A percentile compares a stretch with the other conserved stretches of the same genome.
Conservation (phyloP, 2,329 filamentous ascomycete species). For the Fusarium sp. region DNA sequence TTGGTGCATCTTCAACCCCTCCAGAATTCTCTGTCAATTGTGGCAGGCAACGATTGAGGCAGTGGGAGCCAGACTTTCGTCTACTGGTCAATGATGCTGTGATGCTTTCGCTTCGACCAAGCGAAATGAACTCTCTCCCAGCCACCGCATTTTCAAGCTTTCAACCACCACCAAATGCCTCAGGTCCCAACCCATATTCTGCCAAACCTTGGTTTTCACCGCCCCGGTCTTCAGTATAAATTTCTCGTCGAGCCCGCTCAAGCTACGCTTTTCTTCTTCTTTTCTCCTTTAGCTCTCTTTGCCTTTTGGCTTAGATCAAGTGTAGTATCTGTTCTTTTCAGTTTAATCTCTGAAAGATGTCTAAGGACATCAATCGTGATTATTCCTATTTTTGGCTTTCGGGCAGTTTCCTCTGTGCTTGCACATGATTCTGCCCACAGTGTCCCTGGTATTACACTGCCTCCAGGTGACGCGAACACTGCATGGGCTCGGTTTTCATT, state of each 20-base stretch:
- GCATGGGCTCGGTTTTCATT: conserved; percentile 48
- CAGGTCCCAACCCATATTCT: background rate
- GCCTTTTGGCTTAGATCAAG: conserved; percentile 85
- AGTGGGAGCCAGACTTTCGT: background rate
- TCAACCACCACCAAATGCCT: background rate
- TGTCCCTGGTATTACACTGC: conserved; percentile 57
- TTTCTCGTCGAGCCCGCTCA: background rate
- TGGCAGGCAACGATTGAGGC: background rate
- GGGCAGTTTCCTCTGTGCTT: conserved; percentile 51
- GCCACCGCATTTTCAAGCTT: conserved; percentile 10
- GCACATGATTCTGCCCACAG: conserved; percentile 50
- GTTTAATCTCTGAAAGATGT: conserved; percentile 93
- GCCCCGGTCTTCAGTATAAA: conserved; percentile 5
- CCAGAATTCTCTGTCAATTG: background rate
- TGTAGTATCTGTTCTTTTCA: conserved; percentile 98
- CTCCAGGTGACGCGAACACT: conserved; percentile 53
- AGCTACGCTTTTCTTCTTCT: conserved; percentile 11
- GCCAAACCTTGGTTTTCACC: background rate
- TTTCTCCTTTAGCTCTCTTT: conserved; percentile 46
- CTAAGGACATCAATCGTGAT: conserved; percentile 79
- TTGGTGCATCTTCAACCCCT: background rate
- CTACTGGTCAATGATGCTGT: background rate
- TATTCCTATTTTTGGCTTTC: conserved; percentile 72
- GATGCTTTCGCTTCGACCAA: conserved; percentile 4
- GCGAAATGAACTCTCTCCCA: conserved; percentile 12